Conservation (phyloP, 352 stramenopile genomes). For the Phytophthora nicotianae region DNA sequence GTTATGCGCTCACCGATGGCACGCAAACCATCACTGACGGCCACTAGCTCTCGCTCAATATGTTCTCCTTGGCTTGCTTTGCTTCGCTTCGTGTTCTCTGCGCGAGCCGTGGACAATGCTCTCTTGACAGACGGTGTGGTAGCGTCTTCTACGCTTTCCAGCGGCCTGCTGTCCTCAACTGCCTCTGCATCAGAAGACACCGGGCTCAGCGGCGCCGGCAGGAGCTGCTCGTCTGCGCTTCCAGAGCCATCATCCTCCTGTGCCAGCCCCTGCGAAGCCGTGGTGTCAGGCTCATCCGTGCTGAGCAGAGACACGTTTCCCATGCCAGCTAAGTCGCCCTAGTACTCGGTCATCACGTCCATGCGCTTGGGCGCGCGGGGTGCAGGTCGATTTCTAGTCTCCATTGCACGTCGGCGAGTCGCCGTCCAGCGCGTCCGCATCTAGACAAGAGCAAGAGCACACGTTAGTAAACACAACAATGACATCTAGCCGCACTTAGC, state of each 20-base stretch:
- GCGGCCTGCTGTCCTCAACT: background rate
- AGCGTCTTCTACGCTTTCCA: background rate
- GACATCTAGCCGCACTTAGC: too few species aligned
- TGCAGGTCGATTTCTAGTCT: conserved; percentile 1
- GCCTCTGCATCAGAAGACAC: too few species aligned
- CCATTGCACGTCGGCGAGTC: too few species aligned
- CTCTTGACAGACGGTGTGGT: background rate
- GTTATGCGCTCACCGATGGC: too few species aligned
- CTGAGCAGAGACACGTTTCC: conserved; percentile 3
- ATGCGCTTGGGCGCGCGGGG: conserved; percentile 3
- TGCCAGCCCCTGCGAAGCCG: background rate
- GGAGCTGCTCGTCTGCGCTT: background rate
- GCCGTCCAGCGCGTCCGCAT: too few species aligned
- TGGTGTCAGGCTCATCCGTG: background rate
- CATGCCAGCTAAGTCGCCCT: conserved; percentile 1
- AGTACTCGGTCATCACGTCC: conserved; percentile 6
- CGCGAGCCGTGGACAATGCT: background rate
- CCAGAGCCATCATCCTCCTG: background rate
- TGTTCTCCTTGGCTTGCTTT: background rate
- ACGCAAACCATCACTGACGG: too few species aligned
- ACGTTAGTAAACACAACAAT: too few species aligned
- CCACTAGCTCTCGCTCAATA: conserved; percentile 1
- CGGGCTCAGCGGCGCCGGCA: too few species aligned
- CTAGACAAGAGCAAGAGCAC: too few species aligned
- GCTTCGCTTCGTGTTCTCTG: background rate